These are phyloP conservation scores for Saprolegnia parasitica DNA, from an alignment of 352 stramenopile species.

Conservation along the genomic window DNA sequence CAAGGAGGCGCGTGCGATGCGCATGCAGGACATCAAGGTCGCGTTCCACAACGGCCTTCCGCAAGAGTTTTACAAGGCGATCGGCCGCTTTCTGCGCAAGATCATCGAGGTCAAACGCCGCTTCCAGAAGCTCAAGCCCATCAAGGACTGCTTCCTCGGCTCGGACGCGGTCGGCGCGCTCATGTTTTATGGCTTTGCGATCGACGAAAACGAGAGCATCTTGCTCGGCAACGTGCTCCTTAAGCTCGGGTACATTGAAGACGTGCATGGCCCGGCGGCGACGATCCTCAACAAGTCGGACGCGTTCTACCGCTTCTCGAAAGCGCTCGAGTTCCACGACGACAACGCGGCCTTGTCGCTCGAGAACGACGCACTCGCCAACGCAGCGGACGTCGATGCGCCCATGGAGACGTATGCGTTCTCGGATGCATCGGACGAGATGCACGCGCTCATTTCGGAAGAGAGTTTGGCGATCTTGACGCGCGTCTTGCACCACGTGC, in stretches of 20 bases:
- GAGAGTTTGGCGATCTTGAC: slow-evolving; percentile 59
- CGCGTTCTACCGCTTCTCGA: slow-evolving; percentile 83
- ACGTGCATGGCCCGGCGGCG: slow-evolving; percentile 68
- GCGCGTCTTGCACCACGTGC: slow-evolving; percentile 70
- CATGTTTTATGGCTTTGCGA: slow-evolving; percentile 65
- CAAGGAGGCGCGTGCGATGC: slow-evolving; percentile 64
- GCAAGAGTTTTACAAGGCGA: slow-evolving; percentile 68
- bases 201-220: slow-evolving; percentile 64
- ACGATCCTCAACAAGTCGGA: slow-evolving; percentile 80
- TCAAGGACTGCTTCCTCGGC: slow-evolving; percentile 81
- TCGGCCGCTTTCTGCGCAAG: slow-evolving; percentile 68
- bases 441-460: slow-evolving; percentile 78
- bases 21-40: slow-evolving; percentile 71
- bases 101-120: slow-evolving; percentile 75
- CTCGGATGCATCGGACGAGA: slow-evolving; percentile 59
- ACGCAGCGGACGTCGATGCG: slow-evolving; percentile 29
- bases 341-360: slow-evolving; percentile 44
- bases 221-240: slow-evolving; percentile 76
- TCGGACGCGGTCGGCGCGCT: slow-evolving; percentile 69
- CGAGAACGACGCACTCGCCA: slow-evolving; percentile 31
- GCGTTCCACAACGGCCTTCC: slow-evolving; percentile 74
- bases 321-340: slow-evolving; percentile 47
- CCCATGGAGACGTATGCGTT: slow-evolving; percentile 73
- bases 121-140: slow-evolving; percentile 81
- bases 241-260: slow-evolving; percentile 75